Conservation (phyloP, 2,329 filamentous ascomycete species). For the Claviceps sp. region DNA sequence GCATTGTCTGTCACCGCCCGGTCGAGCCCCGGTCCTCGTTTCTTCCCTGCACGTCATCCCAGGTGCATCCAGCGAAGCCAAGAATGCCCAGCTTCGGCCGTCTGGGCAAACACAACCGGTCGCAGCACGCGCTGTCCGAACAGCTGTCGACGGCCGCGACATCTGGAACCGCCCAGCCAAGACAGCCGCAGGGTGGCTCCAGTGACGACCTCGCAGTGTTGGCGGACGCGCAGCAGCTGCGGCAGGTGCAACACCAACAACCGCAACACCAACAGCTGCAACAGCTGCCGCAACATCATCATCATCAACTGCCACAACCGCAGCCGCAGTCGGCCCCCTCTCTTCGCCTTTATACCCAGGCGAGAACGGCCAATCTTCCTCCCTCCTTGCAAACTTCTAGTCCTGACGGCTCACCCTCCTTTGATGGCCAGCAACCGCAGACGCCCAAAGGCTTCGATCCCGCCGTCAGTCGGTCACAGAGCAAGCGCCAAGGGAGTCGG, state of each 20-base stretch:
- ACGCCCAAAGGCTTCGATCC: conserved; percentile 27
- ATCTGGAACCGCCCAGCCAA: conserved; percentile 22
- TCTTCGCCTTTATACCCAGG: conserved; percentile 18
- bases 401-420: conserved; percentile 12
- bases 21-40: not conserved
- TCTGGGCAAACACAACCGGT: conserved; percentile 42
- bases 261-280: conserved; percentile 10
- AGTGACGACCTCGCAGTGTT: too few species aligned
- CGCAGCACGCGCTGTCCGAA: conserved; percentile 41
- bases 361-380: conserved; percentile 15
- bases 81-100: conserved; percentile 41
- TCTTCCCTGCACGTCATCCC: not conserved
- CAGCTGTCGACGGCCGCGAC: conserved; percentile 21
- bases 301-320: conserved; percentile 11
- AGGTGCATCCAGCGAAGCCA: conserved; percentile 4
- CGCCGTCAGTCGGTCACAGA: conserved; percentile 34
- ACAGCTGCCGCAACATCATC: conserved; percentile 12
- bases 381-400: conserved; percentile 19
- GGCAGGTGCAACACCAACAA: conserved; percentile 10
- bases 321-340: conserved; percentile 15
- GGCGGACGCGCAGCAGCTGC: conserved; percentile 9
- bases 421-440: conserved; percentile 22
- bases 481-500: conserved; percentile 34
- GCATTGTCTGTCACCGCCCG: not conserved
- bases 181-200: not conserved